Evolutionary conservation across 2,329 filamentous ascomycete species (phyloP).

Genomic region (Trichoderma sp.): DNA sequence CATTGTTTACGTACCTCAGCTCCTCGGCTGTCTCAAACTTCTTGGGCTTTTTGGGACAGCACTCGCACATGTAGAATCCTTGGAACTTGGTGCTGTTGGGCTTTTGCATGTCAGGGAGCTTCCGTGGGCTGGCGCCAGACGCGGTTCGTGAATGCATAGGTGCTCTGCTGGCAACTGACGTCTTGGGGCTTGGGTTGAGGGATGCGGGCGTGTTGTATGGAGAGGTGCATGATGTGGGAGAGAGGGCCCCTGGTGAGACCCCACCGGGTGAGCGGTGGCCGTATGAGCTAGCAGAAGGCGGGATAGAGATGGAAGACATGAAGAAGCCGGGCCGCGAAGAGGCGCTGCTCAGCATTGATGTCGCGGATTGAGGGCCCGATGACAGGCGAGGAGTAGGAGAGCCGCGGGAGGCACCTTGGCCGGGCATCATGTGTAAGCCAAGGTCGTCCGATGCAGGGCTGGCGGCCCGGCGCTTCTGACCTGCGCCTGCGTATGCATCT

Average conservation of each 20-base stretch:
- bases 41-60: constrained; percentile 95
- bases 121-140: constrained; percentile 51
- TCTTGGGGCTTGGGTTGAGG: constrained; percentile 49
- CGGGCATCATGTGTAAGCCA: constrained; percentile 37
- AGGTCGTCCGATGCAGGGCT: constrained; percentile 53
- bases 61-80: constrained; percentile 73
- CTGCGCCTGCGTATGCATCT: constrained; percentile 41
- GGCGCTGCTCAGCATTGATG: constrained; percentile 42
- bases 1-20: constrained; percentile 59
- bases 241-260: constrained; percentile 49
- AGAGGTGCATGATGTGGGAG: constrained; percentile 49
- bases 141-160: constrained; percentile 45
- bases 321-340: constrained; percentile 48
- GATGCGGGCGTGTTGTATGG: constrained; percentile 50
- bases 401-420: constrained; percentile 44
- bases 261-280: constrained; percentile 48
- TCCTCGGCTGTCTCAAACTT: constrained; percentile 87
- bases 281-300: constrained; percentile 44
- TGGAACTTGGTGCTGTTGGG: constrained; percentile 49
- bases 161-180: constrained; percentile 42
- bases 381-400: constrained; percentile 53
- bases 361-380: constrained; percentile 44
- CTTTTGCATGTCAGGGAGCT: constrained; percentile 51
- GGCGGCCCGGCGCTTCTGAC: constrained; percentile 56
- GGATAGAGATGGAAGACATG: constrained; percentile 45